Base-by-base conservation (phyloP, 2,329 filamentous ascomycete genomes). In the Claviceps maximensis region DNA sequence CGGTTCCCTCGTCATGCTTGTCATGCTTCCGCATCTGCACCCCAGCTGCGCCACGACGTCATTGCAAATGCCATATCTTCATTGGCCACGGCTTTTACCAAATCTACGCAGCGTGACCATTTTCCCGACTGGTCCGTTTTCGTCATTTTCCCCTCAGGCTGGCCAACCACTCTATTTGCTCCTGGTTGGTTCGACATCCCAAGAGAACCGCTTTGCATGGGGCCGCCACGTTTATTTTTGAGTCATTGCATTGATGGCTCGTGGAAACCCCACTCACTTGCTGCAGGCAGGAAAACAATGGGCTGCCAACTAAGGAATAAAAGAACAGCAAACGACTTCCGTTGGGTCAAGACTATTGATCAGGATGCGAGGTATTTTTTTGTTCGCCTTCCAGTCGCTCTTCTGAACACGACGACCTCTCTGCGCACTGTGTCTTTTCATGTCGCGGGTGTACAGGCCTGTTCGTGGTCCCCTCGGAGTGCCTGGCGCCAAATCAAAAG, bases 1-100 rank as follows among this genome's bases (percentile, higher is more conserved):
- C 12, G n/a, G 6, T 4, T 15, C 36, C 3, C n/a, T n/a, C 40
- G 7, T 33, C 31, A 3, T n/a, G n/a, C 40, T 21, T 50, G 23
- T 27, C 10, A n/a, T 50, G 48, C 38, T 44, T 42, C 27, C n/a
- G 48, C 33, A 33, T 23, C 38, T 46, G 31, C 49, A 46, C 41
- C 49, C 40, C 41, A 17, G 49, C 41, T 45, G 49, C 49, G 40
- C 29, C 41, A 25, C 29, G 41, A 45, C 49, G 49, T 45, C 49
- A 45, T 46, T 51, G 41, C 27, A 46, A 41, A 51, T 51, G 41
- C 27, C n/a, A n/a, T n/a, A n/a, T n/a, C 27, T 44, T 25, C 19
- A 7, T 51, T 12, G 40, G 49, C 45, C 45, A 47, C 17, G 44
- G 25, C 44, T n/a, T 9, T 15, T 8, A 19, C 3, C 42, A 29